phyloP scores from a whole-genome alignment of 345 rosid species.

The Eucalyptus rudis region DNA sequence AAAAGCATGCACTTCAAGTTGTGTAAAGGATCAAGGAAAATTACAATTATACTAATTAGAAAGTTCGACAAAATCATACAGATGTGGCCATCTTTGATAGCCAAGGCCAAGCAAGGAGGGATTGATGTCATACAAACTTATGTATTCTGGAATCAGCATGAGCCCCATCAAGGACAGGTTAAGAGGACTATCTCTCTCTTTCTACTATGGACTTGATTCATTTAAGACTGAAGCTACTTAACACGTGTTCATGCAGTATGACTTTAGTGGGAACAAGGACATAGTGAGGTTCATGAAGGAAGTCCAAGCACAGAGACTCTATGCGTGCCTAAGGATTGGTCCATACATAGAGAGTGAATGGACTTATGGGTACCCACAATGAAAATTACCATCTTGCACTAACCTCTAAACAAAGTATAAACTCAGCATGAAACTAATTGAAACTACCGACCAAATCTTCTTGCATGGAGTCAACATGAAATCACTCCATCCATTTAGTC shows the following conservation, averaged over 20 bases:
- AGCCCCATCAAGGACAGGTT: conserved; percentile 45
- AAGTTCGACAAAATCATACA: neutral
- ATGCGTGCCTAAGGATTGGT: conserved; percentile 71
- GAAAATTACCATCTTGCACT: neutral
- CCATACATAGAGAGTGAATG: conserved; percentile 77
- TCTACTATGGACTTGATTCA: neutral
- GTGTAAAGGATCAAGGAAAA: neutral
- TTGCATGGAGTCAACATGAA: neutral
- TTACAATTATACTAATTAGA: neutral
- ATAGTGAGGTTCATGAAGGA: conserved; percentile 56
- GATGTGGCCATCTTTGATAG: conserved; percentile 62
- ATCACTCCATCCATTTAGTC: neutral
- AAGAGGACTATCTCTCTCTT: neutral
- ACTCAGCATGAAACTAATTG: neutral
- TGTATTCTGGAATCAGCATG: conserved; percentile 58
- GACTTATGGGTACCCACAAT: conserved; percentile 50
- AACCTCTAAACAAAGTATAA: neutral
- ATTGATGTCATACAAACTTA: conserved; percentile 47
- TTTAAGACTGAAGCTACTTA: neutral
- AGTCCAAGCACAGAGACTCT: conserved; percentile 51
- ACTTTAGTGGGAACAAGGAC: conserved; percentile 62
- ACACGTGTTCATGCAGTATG: conserved; percentile 29
- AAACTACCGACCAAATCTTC: neutral
- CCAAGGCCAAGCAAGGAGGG: conserved; percentile 52
- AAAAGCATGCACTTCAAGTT: neutral